Evolutionary conservation across 345 rosid species (phyloP), one percentile per base, ranked within the genome.

Genomic region (Lepidium africanum): DNA sequence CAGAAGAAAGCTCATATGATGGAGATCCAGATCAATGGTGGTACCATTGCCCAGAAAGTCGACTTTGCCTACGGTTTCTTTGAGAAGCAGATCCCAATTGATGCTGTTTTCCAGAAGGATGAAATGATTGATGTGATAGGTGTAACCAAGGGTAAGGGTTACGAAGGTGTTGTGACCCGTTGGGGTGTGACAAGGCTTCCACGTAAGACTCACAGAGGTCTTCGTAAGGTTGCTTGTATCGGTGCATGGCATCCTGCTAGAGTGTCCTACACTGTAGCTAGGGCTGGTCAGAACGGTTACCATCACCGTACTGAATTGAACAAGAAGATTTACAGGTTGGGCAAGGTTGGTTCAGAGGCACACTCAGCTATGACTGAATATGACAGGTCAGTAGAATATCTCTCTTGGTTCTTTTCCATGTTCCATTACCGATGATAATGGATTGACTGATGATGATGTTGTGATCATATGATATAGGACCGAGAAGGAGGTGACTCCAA

Each of bases 211-310:
- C 96, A 90, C 65, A 79, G 94, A 35, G 94, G 94, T 80, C 86
- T 90, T 4, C 91, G 96, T 43, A 90, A 90, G 85, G 96, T 90
- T 8, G 96, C 96, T 65, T 90, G 96, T 82, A 90, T 90, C 5
- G 96, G 96, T 37, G 91, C 96, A 32, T 90, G 96, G 96, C 96
- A 90, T 83, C 96, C 96, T 30, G 96, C 96, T 23, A 86, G 96
- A 71, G 96, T 90, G 9, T 90, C 94, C 10, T 90, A 79, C 70
- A 90, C 96, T 1, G 96, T 90, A 10, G 96, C 96, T 38, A 83
- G 96, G 70, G 96, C 96, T 78, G 96, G 96, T 75, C 96, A 90
- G 74, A 90, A 90, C 32, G 94, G 96, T 36, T 90, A 85, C 73
- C 96, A 90, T 68, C 96, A 87, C 70, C 87, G 96, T 52, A 90